These are phyloP conservation scores for Russula olivacea DNA, from an alignment of 768 basidiomycete genomes.

Conservation along the genomic window DNA sequence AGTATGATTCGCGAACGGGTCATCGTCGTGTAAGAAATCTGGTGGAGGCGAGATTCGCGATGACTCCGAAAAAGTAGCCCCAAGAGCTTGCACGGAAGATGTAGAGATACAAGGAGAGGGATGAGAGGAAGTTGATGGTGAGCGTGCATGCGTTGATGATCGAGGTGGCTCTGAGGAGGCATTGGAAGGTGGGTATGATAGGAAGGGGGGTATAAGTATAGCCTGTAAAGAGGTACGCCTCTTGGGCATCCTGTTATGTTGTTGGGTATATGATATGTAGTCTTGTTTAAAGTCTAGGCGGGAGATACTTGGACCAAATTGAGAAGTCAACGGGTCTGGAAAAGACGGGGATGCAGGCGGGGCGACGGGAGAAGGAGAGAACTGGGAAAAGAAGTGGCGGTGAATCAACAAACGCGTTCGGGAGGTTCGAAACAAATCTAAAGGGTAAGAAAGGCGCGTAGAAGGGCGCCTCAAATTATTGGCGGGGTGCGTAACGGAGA, in stretches of 20 bases:
- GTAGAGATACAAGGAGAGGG: slow-evolving; percentile 10
- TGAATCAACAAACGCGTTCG: slow-evolving; percentile 1
- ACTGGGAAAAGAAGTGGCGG: slow-evolving; percentile 2
- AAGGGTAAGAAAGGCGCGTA: background rate
- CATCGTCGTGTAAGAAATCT: slow-evolving; percentile 52
- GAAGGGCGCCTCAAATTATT: background rate
- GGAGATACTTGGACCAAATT: background rate
- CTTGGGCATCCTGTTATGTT: slow-evolving; percentile 37
- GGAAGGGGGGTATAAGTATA: slow-evolving; percentile 45
- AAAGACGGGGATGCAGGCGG: background rate
- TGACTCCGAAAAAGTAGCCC: slow-evolving; percentile 12
- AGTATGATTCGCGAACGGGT: slow-evolving; percentile 65
- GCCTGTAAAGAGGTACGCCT: slow-evolving; percentile 51
- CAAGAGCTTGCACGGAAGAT: slow-evolving; percentile 1
- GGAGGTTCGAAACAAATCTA: background rate
- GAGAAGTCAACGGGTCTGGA: slow-evolving; percentile 6
- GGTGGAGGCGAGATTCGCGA: slow-evolving; percentile 31
- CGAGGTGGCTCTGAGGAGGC: slow-evolving; percentile 28
- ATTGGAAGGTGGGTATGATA: slow-evolving; percentile 31
- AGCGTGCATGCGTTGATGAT: slow-evolving; percentile 24
- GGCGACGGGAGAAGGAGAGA: slow-evolving; percentile 5
- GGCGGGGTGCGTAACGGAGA: background rate
- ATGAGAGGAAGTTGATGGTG: slow-evolving; percentile 23
- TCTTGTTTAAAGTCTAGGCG: slow-evolving; percentile 6
- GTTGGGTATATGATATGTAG: slow-evolving; percentile 9